A percentile compares a stretch with the other conserved stretches of the same genome.
Conservation (phyloP, 1,284 basidiomycete species). For the Rhodotorula glutinis region DNA sequence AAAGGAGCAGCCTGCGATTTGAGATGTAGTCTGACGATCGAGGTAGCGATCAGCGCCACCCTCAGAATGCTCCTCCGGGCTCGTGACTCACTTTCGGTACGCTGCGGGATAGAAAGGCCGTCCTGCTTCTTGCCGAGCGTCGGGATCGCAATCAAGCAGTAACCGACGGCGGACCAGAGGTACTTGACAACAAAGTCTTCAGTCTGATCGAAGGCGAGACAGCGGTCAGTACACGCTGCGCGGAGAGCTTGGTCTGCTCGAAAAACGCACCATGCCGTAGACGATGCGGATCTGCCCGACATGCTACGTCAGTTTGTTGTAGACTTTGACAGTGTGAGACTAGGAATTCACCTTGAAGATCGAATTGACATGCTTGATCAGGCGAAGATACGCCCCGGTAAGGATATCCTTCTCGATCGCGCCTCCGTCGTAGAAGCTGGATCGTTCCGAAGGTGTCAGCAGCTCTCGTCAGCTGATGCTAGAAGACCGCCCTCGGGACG, state of each 20-base stretch:
- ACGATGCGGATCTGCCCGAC: conserved; percentile 64
- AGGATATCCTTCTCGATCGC: conserved; percentile 78
- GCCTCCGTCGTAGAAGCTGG: conserved; percentile 88
- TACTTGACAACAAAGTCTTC: conserved; percentile 95
- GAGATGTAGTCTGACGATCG: conserved; percentile 73
- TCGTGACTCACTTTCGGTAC: conserved; percentile 61
- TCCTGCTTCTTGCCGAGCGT: conserved; percentile 59
- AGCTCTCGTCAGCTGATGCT: background rate
- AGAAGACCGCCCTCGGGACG: conserved; percentile 46
- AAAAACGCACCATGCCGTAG: conserved; percentile 60
- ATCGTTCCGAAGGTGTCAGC: background rate
- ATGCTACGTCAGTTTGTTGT: background rate
- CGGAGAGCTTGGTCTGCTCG: too few species aligned
- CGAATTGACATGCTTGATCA: conserved; percentile 85
- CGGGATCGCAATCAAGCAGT: conserved; percentile 77
- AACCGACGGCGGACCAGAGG: conserved; percentile 62
- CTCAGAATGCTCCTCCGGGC: too few species aligned
- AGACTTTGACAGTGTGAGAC: too few species aligned
- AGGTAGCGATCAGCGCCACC: conserved; percentile 47
- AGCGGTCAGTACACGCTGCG: background rate
- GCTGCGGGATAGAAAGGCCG: conserved; percentile 46
- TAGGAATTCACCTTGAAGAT: conserved; percentile 72
- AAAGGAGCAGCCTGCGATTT: conserved; percentile 84
- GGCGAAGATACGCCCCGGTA: conserved; percentile 68
- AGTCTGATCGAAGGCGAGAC: conserved; percentile 43